phyloP scores from a whole-genome alignment of 306 rosid genomes.

The Acacia crassicarpa region DNA sequence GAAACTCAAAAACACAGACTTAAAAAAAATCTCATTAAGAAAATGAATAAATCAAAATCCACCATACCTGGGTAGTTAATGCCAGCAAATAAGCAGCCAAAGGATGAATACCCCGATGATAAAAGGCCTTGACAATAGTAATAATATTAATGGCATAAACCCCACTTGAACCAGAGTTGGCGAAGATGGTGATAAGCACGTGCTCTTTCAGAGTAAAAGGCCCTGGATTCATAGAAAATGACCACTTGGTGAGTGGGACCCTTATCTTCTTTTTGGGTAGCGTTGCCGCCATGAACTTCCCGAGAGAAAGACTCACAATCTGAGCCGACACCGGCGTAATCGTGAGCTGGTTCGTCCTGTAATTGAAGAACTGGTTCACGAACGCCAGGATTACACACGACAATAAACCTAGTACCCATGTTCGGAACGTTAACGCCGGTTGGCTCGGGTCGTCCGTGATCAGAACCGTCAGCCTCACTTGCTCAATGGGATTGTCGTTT shows the following conservation, averaged over 20 bases:
- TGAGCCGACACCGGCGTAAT: slow-evolving; percentile 71
- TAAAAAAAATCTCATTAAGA: neutral
- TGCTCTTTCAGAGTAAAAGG: slow-evolving; percentile 84
- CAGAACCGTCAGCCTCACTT: slow-evolving; percentile 79
- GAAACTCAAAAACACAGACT: neutral
- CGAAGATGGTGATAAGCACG: slow-evolving; percentile 78
- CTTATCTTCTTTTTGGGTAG: slow-evolving; percentile 40
- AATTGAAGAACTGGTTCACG: slow-evolving; percentile 71
- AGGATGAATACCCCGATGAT: slow-evolving; percentile 56
- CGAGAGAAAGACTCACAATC: slow-evolving; percentile 68
- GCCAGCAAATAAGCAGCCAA: slow-evolving; percentile 68
- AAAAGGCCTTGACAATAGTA: slow-evolving; percentile 84
- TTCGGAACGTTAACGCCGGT: slow-evolving; percentile 73
- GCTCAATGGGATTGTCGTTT: slow-evolving; percentile 76
- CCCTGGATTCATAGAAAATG: slow-evolving; percentile 75
- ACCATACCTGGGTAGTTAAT: slow-evolving; percentile 71
- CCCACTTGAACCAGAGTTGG: slow-evolving; percentile 63
- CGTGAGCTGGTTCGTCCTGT: slow-evolving; percentile 55
- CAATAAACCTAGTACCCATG: slow-evolving; percentile 73
- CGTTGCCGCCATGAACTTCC: slow-evolving; percentile 83
- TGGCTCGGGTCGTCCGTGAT: slow-evolving; percentile 62
- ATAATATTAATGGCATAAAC: slow-evolving; percentile 76
- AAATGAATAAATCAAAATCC: neutral
- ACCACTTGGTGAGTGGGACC: slow-evolving; percentile 57
- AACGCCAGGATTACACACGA: slow-evolving; percentile 74